Evolutionary conservation across 208 protist species (phyloP), one percentile per base, ranked within the genome.

Genomic region (Novymonas esmeraldas): DNA sequence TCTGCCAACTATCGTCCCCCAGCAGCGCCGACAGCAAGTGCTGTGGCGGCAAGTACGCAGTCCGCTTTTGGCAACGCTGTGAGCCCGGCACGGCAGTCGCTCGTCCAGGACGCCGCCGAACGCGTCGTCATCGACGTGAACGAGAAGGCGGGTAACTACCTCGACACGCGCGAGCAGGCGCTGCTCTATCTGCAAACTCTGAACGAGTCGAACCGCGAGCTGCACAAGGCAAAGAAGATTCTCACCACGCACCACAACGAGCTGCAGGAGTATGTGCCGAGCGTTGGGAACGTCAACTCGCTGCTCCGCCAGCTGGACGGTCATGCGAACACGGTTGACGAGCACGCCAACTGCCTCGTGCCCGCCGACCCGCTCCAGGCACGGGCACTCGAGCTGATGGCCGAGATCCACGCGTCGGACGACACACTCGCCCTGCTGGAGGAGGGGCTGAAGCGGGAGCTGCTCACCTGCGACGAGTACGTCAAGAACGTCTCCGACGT

Each of bases 391-490:
- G 78, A 92, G 50, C 76, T 92, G 7, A 73, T 90, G 56, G 86
- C 86, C 0, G 82, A 91, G n/a, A 82, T 92, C 39, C 82, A 90
- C 62, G 85, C 87, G 44, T 74, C 70, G 1, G 84, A 92, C 51
- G 90, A 94, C 61, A 70, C 71, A 9, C 64, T 93, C 14, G 44
- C 74, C 24, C 70, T 96, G 28, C 74, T 94, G 5, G 86, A 96
- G 52, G 74, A 87, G 20, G 76, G 76, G 3, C 79, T 96, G 3
- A 76, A 81, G 59, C 41, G 56, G 0, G 87, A 89, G 46, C 57
- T 86, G 34, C 46, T 96, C 9, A 79, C 76, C 26, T 89, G 81
- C 51, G 87, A 96, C 33, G 87, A 93, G 54, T 96, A 93, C 62
- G 80, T 96, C 5, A 84, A 88, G 63, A 69, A 69, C 26, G 83